Evolutionary conservation across 805 yeast genomes (phyloP).

Genomic region (Kazachstania bromeliacearum): DNA sequence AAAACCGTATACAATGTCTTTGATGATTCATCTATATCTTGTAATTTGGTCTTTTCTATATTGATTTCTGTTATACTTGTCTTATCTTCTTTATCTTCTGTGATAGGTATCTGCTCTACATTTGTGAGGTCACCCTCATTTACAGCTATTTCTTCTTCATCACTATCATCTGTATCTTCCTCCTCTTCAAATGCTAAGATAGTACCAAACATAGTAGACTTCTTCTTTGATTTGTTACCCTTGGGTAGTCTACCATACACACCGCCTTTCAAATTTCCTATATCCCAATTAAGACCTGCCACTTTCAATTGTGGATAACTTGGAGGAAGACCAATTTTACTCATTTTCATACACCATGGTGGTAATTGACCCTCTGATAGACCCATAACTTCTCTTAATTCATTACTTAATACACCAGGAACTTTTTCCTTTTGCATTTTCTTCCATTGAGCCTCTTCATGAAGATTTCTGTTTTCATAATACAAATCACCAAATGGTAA

Average conservation of each 20-base stretch:
- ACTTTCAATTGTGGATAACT: conserved; percentile 58
- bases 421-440: conserved; percentile 31
- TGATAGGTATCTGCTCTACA: neutral
- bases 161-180: conserved; percentile 7
- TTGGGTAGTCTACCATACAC: conserved; percentile 23
- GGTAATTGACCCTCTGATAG: conserved; percentile 49
- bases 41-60: neutral
- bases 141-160: conserved; percentile 8
- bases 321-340: conserved; percentile 72
- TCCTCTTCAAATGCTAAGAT: conserved; percentile 22
- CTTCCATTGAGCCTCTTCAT: conserved; percentile 33
- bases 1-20: conserved; percentile 17
- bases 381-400: conserved; percentile 61
- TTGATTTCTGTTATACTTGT: neutral
- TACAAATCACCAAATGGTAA: conserved; percentile 66
- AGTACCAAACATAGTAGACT: conserved; percentile 25
- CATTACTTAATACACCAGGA: conserved; percentile 63
- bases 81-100: neutral
- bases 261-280: conserved; percentile 30
- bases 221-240: conserved; percentile 2
- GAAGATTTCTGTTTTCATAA: conserved; percentile 64
- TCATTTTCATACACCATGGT: conserved; percentile 75
- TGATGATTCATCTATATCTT: conserved; percentile 4
- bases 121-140: conserved; percentile 3
- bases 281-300: conserved; percentile 42